phyloP scores from a whole-genome alignment of 164 flowering plant genomes.

The Tinospora cordifolia region DNA sequence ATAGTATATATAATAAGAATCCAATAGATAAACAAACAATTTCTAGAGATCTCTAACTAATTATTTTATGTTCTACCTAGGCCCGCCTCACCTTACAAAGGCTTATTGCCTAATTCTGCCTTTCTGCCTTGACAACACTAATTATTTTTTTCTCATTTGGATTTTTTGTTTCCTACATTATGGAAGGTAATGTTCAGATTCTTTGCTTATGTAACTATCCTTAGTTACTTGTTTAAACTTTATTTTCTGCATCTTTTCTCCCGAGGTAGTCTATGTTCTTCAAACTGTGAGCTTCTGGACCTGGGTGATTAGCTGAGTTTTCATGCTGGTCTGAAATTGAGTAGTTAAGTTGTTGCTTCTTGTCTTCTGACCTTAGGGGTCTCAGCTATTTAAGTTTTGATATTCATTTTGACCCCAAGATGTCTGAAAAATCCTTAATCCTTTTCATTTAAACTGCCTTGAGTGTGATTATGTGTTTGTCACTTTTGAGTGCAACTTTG shows the following conservation, averaged over 20 bases:
- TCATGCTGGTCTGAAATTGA: neutral
- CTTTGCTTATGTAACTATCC: neutral
- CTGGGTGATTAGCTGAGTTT: neutral
- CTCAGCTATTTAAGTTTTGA: neutral
- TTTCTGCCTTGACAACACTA: too few relatives aligned
- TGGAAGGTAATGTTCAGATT: too few relatives aligned
- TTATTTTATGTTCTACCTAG: too few relatives aligned
- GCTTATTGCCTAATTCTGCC: too few relatives aligned
- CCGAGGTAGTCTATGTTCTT: neutral
- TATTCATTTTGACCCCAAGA: neutral
- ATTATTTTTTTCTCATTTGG: too few relatives aligned
- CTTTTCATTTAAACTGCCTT: neutral
- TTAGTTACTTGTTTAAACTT: neutral
- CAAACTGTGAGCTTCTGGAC: neutral
- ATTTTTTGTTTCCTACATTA: too few relatives aligned
- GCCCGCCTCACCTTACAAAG: too few relatives aligned
- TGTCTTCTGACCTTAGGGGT: neutral
- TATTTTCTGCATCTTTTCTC: neutral
- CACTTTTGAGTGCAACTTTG: neutral
- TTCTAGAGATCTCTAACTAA: too few relatives aligned
- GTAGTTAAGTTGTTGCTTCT: neutral
- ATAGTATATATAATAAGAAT: too few relatives aligned
- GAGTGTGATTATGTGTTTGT: neutral
- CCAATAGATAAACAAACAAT: too few relatives aligned
- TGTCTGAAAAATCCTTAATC: neutral